These are phyloP conservation scores for Orbilia quercus DNA, from an alignment of 2,329 filamentous ascomycete species.

Conservation along the genomic window DNA sequence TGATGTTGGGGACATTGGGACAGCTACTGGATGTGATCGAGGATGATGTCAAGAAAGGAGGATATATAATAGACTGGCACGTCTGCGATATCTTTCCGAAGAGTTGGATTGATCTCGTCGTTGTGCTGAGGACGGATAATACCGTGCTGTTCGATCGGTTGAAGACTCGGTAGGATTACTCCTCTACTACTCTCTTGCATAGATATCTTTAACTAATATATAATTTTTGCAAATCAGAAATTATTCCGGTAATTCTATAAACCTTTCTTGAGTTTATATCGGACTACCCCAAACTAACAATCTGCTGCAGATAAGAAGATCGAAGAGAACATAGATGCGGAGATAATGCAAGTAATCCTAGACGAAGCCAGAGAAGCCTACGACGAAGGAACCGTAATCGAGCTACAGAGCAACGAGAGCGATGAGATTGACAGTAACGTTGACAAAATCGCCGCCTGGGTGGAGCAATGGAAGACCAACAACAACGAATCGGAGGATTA, in stretches of 20 bases:
- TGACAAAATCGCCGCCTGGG: conserved; percentile 83
- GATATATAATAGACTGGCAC: conserved; percentile 96
- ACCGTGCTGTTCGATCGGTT: conserved; percentile 85
- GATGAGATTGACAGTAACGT: conserved; percentile 91
- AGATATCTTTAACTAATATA: too few relatives aligned
- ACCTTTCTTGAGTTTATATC: conserved; percentile 16
- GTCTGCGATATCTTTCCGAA: conserved; percentile 94
- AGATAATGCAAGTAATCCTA: conserved; percentile 95
- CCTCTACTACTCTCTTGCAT: not conserved
- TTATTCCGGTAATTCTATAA: conserved; percentile 14
- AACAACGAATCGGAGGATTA: conserved; percentile 62
- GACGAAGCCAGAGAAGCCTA: conserved; percentile 91
- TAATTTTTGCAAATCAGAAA: conserved; percentile 14
- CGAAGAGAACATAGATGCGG: conserved; percentile 94
- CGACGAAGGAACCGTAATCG: conserved; percentile 86
- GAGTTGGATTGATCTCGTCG: conserved; percentile 93
- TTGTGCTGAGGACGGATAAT: conserved; percentile 86
- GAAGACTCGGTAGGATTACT: conserved; percentile 71
- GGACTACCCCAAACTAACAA: conserved; percentile 71
- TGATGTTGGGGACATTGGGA: not conserved
- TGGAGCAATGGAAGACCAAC: conserved; percentile 82
- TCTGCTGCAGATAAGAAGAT: conserved; percentile 75
- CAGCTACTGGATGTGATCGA: conserved; percentile 90
- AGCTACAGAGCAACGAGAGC: conserved; percentile 81
- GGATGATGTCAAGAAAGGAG: conserved; percentile 79